These are phyloP conservation scores for Monosporascus sp. DNA, from an alignment of 2,329 filamentous ascomycete species.

Conservation along the genomic window DNA sequence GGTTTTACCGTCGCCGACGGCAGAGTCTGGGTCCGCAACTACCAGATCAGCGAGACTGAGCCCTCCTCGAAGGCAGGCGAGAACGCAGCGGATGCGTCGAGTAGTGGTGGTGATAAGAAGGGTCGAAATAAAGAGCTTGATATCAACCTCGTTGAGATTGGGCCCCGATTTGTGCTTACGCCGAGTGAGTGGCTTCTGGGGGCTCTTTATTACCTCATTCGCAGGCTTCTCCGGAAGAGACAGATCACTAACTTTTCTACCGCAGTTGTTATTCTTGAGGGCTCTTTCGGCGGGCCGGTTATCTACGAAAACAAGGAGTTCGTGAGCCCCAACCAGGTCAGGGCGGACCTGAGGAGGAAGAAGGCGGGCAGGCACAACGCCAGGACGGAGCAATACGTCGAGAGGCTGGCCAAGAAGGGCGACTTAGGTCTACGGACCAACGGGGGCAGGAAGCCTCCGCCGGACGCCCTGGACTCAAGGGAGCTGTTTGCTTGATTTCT, in stretches of 20 bases:
- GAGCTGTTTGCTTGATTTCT: slow-evolving; percentile 65
- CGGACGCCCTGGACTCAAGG: slow-evolving; percentile 69
- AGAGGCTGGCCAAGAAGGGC: slow-evolving; percentile 68
- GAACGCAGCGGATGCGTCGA: slow-evolving; percentile 27
- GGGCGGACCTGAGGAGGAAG: slow-evolving; percentile 69
- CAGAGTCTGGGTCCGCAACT: slow-evolving; percentile 94
- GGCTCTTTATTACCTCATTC: neutral
- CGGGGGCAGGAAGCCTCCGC: slow-evolving; percentile 57
- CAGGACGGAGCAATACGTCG: slow-evolving; percentile 67
- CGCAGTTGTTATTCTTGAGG: slow-evolving; percentile 73
- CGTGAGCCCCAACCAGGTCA: slow-evolving; percentile 90
- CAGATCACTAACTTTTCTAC: neutral
- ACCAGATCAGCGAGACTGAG: slow-evolving; percentile 85
- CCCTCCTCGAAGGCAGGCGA: slow-evolving; percentile 39
- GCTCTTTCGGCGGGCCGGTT: slow-evolving; percentile 89
- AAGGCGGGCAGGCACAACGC: slow-evolving; percentile 75
- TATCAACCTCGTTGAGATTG: slow-evolving; percentile 84
- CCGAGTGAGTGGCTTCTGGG: slow-evolving; percentile 45
- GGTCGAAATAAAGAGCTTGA: slow-evolving; percentile 58
- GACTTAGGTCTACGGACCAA: slow-evolving; percentile 69
- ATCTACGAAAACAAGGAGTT: slow-evolving; percentile 99
- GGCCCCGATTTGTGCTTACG: slow-evolving; percentile 85
- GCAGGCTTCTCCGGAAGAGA: neutral
- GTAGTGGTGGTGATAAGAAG: slow-evolving; percentile 35
- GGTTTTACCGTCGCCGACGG: slow-evolving; percentile 85